Percentiles rank a stretch among this genome's conserved stretches.
These are phyloP conservation scores for Leccinum subrobustum DNA, from an alignment of 1,284 basidiomycete genomes.

Conservation along the genomic window DNA sequence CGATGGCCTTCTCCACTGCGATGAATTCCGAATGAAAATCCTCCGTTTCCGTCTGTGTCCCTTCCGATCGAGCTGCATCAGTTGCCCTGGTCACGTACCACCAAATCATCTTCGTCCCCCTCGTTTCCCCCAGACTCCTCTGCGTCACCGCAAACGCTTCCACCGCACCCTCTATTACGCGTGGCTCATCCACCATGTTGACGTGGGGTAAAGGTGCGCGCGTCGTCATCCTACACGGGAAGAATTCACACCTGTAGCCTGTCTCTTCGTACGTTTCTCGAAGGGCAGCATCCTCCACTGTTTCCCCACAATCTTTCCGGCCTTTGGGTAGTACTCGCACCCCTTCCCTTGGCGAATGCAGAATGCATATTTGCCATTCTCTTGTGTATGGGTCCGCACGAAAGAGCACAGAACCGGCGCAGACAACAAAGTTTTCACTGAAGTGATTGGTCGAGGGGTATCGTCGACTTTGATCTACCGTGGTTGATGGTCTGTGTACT, in stretches of 20 bases:
- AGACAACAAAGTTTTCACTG: conserved; percentile 30
- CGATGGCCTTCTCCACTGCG: conserved; percentile 38
- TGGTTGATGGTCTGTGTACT: background rate
- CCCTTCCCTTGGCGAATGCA: conserved; percentile 32
- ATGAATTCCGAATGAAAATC: conserved; percentile 40
- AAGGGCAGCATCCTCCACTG: conserved; percentile 43
- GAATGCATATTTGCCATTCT: conserved; percentile 29
- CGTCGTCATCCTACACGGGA: conserved; percentile 42
- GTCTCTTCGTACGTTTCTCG: conserved; percentile 64
- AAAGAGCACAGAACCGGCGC: conserved; percentile 35
- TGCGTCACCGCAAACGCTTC: conserved; percentile 40
- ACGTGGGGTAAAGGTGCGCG: conserved; percentile 42
- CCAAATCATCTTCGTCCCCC: conserved; percentile 43
- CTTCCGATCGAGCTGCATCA: conserved; percentile 30
- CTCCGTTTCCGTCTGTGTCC: conserved; percentile 45
- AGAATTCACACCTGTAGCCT: conserved; percentile 48
- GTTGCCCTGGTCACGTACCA: conserved; percentile 43
- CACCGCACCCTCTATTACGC: conserved; percentile 24
- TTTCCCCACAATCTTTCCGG: conserved; percentile 57
- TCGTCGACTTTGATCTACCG: background rate
- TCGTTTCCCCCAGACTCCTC: conserved; percentile 28
- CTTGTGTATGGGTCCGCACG: conserved; percentile 31
- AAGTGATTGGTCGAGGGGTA: conserved; percentile 18
- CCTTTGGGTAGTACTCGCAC: conserved; percentile 58
- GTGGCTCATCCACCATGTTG: conserved; percentile 30